Base-by-base conservation (phyloP, 108 stramenopile species). In the Chaetoceros muelleri region DNA sequence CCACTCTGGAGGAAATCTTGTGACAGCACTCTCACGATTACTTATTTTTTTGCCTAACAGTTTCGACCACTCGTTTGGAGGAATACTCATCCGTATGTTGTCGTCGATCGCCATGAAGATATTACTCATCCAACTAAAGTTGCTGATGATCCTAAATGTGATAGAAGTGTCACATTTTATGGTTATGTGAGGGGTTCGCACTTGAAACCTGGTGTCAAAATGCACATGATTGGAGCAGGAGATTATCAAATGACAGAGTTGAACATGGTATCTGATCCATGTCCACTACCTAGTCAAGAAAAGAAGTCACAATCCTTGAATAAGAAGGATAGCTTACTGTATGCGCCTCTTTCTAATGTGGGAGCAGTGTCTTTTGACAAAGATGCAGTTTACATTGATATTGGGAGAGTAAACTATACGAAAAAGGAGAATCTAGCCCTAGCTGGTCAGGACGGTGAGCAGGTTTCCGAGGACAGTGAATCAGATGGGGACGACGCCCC, bases 361-460 rank as follows among this genome's bases (percentile, higher is more conserved):
- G 98, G 98, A 28, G 69, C 73, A 21, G 94, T 99, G 16, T 62
- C 75, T 5, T 90, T 90, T 26, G 98, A 99, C 68, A 93, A 87
- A 51, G 98, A 96, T 64, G 95, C 95, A 20, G 85, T 96, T 30
- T 99, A 97, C 79, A 97, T 99, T 64, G 95, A 99, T 64, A 81
- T 99, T 53, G 86, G 90, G 31, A 61, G 77, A 53, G 84, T 66
- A 5, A 84, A 92, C 65, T 97, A 94, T 61, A 90, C 93, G 7
- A 84, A 87, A 49, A 84, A 75, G 50, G 86, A 85, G 46, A 75
- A 82, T 59, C 62, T 96, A 10, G 71, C 66, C 48, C 46, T 70
- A 51, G 29, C 73, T 8, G 30, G 46, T 22, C 54, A 66, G 25
- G 74, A 62, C 19, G 69, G 51, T 8, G 69, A 62, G 25, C 61